These are phyloP conservation scores for Diaporthe australafricana DNA, from an alignment of 2,329 filamentous ascomycete genomes.

Conservation along the genomic window DNA sequence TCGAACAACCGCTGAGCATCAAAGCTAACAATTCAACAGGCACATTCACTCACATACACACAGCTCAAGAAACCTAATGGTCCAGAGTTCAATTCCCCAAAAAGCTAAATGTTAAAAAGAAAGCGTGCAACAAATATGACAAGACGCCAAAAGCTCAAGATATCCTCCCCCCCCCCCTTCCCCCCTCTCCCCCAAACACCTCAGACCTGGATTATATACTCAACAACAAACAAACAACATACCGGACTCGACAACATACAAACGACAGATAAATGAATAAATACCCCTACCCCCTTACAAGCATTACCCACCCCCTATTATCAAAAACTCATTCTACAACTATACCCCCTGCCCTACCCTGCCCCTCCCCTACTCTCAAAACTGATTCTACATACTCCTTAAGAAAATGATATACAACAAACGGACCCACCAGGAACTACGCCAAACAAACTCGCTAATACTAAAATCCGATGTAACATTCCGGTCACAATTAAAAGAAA, in stretches of 20 bases:
- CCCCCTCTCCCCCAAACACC: neutral
- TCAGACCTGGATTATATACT: too few species aligned
- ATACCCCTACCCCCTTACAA: too few species aligned
- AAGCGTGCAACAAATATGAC: neutral
- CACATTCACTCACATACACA: neutral
- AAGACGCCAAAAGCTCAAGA: neutral
- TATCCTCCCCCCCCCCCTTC: neutral
- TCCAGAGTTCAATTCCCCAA: neutral
- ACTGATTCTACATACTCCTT: neutral
- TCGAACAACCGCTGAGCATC: neutral
- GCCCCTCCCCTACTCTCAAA: neutral
- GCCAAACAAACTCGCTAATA: neutral
- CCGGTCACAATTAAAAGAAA: neutral
- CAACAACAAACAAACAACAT: neutral
- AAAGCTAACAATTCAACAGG: neutral
- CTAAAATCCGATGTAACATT: neutral
- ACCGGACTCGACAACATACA: neutral
- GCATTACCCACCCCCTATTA: neutral
- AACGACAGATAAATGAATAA: neutral
- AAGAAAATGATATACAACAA: neutral
- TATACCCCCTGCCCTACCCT: too few species aligned
- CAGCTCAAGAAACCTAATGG: neutral
- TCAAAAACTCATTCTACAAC: neutral
- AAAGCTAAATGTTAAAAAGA: conserved; percentile 3
- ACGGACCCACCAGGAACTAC: neutral